Evolutionary conservation across 2,329 filamentous ascomycete species (phyloP), one percentile per base, ranked within the genome.

Genomic region (Sporothrix humicola): DNA sequence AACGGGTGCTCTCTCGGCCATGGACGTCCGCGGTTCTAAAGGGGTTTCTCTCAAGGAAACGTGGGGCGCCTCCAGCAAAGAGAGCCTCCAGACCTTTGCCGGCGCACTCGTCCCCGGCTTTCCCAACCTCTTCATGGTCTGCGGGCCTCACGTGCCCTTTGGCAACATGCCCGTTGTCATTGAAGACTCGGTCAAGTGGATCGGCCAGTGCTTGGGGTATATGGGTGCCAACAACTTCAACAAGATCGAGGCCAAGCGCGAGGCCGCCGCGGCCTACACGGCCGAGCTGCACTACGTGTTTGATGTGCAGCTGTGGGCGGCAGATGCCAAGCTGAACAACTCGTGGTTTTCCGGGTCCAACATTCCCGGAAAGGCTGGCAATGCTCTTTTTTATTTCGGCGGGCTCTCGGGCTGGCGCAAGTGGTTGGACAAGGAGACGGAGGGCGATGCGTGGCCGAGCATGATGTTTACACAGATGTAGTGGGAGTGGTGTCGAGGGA

Each of bases 1-100:
- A 3, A 82, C 80, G 3, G 82, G 82, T 23, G 78, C 78, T 0
- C 74, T 82, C 9, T 76, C 75, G 0, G 77, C 78, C 4, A 79
- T 83, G 26, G 78, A 81, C 9, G 76, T 82, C 12, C 77, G 77
- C 2, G 80, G 79, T 9, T 26, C 72, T 23, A 20, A 72, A 26
- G 76, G 79, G 0, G 68, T 77, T 0, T 77, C 76, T 0, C 75
- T 83, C 13, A 74, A 74, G 7, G 79, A 82, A 1, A 75, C 77
- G 1, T 82, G 81, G 81, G 73, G 75, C 8, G 50, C 50, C 50
- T 12, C 50, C 15, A 52, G 50, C 13, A 15, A 50, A 79, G 1
- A 78, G 78, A 2, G 77, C 79, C 2, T 76, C 74, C 50, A 52
- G 26, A 81, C 81, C 0, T 78, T 78, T 15, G 75, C 77, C 12